These are phyloP conservation scores for Physocladia obscura DNA, from an alignment of 192 early-diverging fungal species.

Conservation along the genomic window DNA sequence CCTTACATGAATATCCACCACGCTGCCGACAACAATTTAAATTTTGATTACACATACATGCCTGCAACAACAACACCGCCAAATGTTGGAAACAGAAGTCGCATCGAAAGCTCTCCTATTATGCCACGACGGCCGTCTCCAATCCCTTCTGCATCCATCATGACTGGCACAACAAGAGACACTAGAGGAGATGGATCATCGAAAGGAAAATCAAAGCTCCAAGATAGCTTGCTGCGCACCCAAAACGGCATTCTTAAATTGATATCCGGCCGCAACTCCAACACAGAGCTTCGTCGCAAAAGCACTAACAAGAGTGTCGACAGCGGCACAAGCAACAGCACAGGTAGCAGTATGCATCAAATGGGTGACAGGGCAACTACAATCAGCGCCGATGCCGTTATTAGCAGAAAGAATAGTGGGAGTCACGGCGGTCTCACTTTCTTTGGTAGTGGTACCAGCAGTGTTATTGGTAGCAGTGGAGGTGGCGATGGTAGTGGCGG, in stretches of 20 bases:
- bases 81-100: no score
- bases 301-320: neutral
- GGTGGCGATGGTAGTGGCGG: no score
- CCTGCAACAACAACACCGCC: neutral
- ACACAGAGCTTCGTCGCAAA: neutral
- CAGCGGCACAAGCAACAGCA: neutral
- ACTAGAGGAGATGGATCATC: neutral
- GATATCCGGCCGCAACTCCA: neutral
- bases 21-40: neutral
- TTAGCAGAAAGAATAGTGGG: no score
- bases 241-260: neutral
- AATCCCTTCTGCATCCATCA: neutral
- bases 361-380: no score
- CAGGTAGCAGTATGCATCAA: no score
- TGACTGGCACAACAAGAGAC: neutral
- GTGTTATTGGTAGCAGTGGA: no score
- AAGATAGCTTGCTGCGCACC: neutral
- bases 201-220: constrained; percentile 1
- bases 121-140: neutral
- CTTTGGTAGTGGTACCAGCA: no score
- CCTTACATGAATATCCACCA: neutral
- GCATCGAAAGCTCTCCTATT: no score
- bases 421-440: no score
- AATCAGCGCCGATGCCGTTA: no score
- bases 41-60: constrained; percentile 6